Evolutionary conservation across 495 filamentous ascomycete genomes (phyloP).

Genomic region (Margaritispora aquatica): DNA sequence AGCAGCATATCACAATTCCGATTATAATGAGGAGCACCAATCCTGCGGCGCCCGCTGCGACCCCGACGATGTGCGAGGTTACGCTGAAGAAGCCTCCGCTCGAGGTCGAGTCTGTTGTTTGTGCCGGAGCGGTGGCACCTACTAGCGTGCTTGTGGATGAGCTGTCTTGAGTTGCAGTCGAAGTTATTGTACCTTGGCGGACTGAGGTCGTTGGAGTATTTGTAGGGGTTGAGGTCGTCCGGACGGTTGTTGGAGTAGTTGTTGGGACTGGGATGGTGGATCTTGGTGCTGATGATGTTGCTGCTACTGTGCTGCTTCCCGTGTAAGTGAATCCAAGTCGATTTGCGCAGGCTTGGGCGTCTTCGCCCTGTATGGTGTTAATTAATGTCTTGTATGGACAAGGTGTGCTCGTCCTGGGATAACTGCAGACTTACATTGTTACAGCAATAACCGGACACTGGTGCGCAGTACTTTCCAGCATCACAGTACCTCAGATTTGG

Average conservation of each 20-base stretch:
- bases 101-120: background rate
- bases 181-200: too few species aligned
- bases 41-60: background rate
- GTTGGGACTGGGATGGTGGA: background rate
- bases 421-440: background rate
- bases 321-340: background rate
- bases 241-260: background rate
- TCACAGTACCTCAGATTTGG: background rate
- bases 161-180: too few species aligned
- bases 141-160: background rate
- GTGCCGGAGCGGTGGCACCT: background rate
- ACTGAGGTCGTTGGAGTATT: too few species aligned
- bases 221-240: too few species aligned
- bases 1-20: too few species aligned
- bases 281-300: background rate
- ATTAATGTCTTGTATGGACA: too few species aligned
- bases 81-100: background rate
- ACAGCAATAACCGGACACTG: background rate
- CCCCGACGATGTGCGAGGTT: background rate
- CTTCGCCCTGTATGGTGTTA: constrained; percentile 1
- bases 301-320: background rate
- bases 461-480: background rate
- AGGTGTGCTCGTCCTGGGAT: too few species aligned
- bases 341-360: background rate
- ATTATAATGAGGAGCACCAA: too few species aligned